Evolutionary conservation across 2,329 filamentous ascomycete genomes (phyloP), one percentile per base, ranked within the genome.

Genomic region (Byssoonygena ceratinophila): DNA sequence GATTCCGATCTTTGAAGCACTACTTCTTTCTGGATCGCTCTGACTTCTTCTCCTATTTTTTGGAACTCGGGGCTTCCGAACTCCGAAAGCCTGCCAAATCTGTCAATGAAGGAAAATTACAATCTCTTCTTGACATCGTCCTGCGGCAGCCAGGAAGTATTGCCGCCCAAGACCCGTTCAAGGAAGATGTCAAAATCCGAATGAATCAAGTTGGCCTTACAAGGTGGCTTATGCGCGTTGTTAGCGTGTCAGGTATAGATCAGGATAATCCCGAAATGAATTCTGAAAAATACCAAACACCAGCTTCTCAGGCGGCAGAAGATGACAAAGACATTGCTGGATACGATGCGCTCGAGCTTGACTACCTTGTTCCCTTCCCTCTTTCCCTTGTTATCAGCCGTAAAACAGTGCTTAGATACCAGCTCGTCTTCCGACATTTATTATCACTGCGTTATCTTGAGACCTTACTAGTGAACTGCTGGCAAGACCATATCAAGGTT

Each of bases 11-110:
- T 12, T 75, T 98, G 36, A 98, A 98, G 67, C 92, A 98, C 69
- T 98, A 98, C 73, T 98, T 97, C 74, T 98, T 98, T 75, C 82
- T 98, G 57, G 91, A 97, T 61, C 85, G 90, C 7, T 96, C 92
- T 31, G 92, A 98, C 67, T 98, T 95, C 73, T 97, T 98, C 69
- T 89, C 89, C 2, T 94, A 97, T 69, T 98, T 98, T 67, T 82
- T 98, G 55, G 92, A 98, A 65, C 81, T 98, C 18, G 83, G 88
- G 51, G 78, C 85, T 27, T 90, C 89, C 1, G 92, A 98, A 69
- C 76, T 98, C 54, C 85, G 87, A 62, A 96, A 96, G 66, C 84
- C 86, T 29, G 87, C 90, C 54, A 88, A 88, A 65, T 79, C 79
- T 51, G 89, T 97, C 68, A 98, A 97, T 64, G 86, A 87, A 52